Evolutionary conservation across 2,329 filamentous ascomycete species (phyloP).

Genomic region (Diaporthe sp.): DNA sequence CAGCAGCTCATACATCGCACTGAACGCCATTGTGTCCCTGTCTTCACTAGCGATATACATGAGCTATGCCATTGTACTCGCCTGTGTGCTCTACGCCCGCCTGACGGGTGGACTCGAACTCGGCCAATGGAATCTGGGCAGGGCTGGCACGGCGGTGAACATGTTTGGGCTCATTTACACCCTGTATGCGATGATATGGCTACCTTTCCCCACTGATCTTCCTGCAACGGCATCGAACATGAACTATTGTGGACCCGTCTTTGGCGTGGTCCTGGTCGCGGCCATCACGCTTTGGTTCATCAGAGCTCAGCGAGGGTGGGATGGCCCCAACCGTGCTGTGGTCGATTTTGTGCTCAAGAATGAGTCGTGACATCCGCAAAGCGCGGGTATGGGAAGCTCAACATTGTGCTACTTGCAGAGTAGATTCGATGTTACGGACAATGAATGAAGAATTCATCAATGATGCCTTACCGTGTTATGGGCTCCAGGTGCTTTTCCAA

Average conservation of each 20-base stretch:
- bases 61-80: constrained; percentile 41
- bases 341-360: constrained; percentile 24
- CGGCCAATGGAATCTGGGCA: constrained; percentile 38
- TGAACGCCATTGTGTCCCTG: constrained; percentile 54
- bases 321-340: constrained; percentile 38
- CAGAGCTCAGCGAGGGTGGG: constrained; percentile 37
- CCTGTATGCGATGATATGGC: constrained; percentile 37
- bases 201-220: constrained; percentile 39
- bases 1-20: constrained; percentile 50
- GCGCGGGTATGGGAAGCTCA: fast-evolving
- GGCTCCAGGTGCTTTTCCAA: background rate
- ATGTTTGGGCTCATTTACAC: constrained; percentile 39
- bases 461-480: too few species aligned
- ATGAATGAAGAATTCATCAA: background rate
- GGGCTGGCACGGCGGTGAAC: constrained; percentile 35
- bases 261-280: constrained; percentile 11
- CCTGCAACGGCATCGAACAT: constrained; percentile 41
- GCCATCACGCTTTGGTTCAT: constrained; percentile 34
- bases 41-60: constrained; percentile 44
- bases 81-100: constrained; percentile 39
- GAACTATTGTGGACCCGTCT: constrained; percentile 39
- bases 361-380: background rate
- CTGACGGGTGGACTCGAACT: background rate
- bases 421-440: too few species aligned
- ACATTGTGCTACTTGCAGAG: too few species aligned